Conservation (phyloP, 2,329 filamentous ascomycete species). For the Pseudogymnoascus sp. region DNA sequence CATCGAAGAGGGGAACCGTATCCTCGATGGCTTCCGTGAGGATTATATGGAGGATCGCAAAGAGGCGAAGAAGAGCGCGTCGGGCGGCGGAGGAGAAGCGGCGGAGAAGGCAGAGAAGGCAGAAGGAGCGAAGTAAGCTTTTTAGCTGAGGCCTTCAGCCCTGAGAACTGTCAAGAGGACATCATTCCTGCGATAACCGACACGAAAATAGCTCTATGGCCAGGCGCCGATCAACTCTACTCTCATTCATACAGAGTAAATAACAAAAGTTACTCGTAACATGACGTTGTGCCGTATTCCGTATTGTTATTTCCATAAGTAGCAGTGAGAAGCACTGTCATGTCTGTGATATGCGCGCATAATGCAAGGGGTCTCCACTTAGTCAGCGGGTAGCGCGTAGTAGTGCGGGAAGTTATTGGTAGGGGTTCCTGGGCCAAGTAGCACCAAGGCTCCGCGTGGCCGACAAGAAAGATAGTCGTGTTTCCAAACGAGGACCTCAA, state of each 20-base stretch:
- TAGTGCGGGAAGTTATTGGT: not conserved
- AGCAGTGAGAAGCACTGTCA: slow-evolving; percentile 5
- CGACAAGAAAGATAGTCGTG: not conserved
- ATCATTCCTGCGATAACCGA: not conserved
- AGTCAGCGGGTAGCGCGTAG: not conserved
- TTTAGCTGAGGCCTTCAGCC: not conserved
- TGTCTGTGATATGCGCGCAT: not conserved
- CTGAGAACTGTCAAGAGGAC: not conserved
- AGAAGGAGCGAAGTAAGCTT: not conserved
- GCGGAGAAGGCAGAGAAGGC: not conserved
- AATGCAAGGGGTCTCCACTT: not conserved
- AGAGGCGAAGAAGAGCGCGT: not conserved
- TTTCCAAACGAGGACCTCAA: slow-evolving; percentile 1
- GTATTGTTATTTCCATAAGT: not conserved
- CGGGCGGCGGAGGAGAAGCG: not conserved
- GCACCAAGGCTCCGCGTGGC: slow-evolving; percentile 2
- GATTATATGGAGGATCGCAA: not conserved
- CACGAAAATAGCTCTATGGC: not conserved
- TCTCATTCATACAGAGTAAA: not conserved
- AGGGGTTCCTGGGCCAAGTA: not conserved
- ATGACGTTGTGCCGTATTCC: not conserved
- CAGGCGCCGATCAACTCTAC: not conserved
- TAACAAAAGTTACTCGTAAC: not conserved
- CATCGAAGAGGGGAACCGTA: not conserved
- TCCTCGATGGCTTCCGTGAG: not conserved